Base-by-base conservation (phyloP, 176 grass and related monocot genomes). In the Echinochloa phyllopogon region DNA sequence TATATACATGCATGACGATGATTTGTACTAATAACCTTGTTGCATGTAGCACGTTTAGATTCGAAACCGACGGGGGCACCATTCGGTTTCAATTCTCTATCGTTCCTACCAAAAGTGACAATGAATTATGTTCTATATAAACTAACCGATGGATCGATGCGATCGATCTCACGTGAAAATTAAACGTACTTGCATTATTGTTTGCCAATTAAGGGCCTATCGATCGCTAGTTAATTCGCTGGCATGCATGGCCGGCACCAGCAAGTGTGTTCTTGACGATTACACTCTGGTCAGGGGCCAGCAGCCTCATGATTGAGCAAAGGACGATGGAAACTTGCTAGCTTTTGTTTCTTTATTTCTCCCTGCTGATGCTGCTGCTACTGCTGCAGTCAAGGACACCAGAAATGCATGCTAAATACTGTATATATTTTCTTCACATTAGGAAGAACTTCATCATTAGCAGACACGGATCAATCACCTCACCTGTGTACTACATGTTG, bases 181-280 rank as follows among this genome's bases (percentile, higher is more conserved):
- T n/a, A n/a, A 79, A 72, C 29, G 41, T 70, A 78, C 53, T 53
- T 10, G 77, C 59, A 65, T 65, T 79, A 79, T 65, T 65, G 37
- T 75, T 87, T 16, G 61, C 13, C 25, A 67, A 65, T 45, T 25
- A 37, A 65, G n/a, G n/a, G 24, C 27, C 6, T 12, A n/a, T 61
- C 40, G n/a, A 78, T 33, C 56, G 39, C 56, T 77, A 10, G 74
- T 76, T 57, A 20, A 41, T 6, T 45, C 24, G 16, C 33, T 16
- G 63, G 63, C 39, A 33, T 33, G 29, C 29, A 33, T 2, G 52
- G 52, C 52, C 20, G 9, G 53, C 55, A 20, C 15, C 43, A 33
- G 29, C 29, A 80, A 73, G 37, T 20, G 66, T 80, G 76, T 23
- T 69, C 1, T n/a, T 79, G 44, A 86, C 75, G 84, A 71, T 82